phyloP scores from a whole-genome alignment of 805 yeast species.

The Metschnikowia dekortorum region DNA sequence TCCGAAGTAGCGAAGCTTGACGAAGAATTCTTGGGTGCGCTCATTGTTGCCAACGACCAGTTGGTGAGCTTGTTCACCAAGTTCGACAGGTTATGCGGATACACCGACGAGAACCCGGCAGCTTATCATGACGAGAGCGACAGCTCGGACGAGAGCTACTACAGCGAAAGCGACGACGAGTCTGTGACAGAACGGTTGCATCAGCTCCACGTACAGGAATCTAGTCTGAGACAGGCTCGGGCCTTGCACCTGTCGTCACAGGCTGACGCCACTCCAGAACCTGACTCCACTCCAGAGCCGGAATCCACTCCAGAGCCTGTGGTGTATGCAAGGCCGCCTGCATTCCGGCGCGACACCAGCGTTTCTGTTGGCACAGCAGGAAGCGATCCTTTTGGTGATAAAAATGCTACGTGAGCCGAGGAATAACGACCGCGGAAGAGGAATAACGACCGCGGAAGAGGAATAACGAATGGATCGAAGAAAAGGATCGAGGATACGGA shows the following conservation, averaged over 20 bases:
- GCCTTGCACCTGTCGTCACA: background rate
- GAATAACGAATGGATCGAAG: too few species aligned
- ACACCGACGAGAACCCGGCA: constrained; percentile 20
- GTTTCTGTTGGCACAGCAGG: constrained; percentile 18
- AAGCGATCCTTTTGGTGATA: constrained; percentile 37
- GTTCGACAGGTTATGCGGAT: constrained; percentile 56
- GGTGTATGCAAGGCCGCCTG: background rate
- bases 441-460: too few species aligned
- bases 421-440: too few species aligned
- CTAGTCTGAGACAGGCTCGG: constrained; percentile 9
- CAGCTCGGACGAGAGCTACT: constrained; percentile 32
- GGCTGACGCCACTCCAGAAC: background rate
- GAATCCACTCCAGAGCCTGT: constrained; percentile 17
- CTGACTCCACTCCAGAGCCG: constrained; percentile 9
- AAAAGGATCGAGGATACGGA: too few species aligned
- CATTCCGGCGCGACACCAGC: constrained; percentile 21
- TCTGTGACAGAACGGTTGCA: constrained; percentile 8
- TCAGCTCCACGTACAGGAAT: constrained; percentile 12
- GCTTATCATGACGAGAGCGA: background rate
- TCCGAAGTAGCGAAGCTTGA: constrained; percentile 34
- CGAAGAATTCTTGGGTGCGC: constrained; percentile 83
- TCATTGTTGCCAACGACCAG: constrained; percentile 87
- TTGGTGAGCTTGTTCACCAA: constrained; percentile 67
- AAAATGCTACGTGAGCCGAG: background rate
- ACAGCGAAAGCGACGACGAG: constrained; percentile 33